These are phyloP conservation scores for Grifola frondosa DNA, from an alignment of 1,284 basidiomycete species.

Conservation along the genomic window DNA sequence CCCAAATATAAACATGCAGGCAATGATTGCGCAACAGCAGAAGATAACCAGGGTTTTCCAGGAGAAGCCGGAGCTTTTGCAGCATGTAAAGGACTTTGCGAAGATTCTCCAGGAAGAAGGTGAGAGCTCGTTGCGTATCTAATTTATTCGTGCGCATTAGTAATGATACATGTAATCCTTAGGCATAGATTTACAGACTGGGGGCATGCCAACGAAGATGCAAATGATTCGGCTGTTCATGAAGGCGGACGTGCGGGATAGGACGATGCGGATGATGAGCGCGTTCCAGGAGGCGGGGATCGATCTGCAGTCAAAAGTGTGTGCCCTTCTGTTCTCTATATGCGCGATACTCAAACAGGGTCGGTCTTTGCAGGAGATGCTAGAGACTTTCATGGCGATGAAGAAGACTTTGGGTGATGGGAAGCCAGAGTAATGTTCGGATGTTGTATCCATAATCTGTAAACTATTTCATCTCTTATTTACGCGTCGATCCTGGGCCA, in stretches of 20 bases:
- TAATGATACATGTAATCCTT: too few species aligned
- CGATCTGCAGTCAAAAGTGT: conserved; percentile 45
- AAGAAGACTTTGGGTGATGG: too few species aligned
- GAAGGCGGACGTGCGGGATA: conserved; percentile 51
- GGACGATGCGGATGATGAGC: conserved; percentile 45
- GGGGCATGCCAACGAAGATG: conserved; percentile 45
- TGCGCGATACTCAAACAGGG: not conserved
- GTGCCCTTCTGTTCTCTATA: not conserved
- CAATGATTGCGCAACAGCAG: conserved; percentile 43
- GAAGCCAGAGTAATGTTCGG: too few species aligned
- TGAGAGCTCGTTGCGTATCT: conserved; percentile 25
- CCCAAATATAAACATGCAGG: conserved; percentile 28
- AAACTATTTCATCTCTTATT: too few species aligned
- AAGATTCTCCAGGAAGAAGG: conserved; percentile 50
- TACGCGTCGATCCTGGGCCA: too few species aligned
- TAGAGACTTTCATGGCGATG: conserved; percentile 20
- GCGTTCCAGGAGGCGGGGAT: conserved; percentile 61
- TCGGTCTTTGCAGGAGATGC: conserved; percentile 13
- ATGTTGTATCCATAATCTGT: too few species aligned
- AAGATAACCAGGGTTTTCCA: conserved; percentile 49
- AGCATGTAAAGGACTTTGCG: conserved; percentile 47
- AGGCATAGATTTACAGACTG: conserved; percentile 49
- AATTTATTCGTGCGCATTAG: not conserved
- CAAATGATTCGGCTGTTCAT: conserved; percentile 44
- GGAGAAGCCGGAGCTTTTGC: conserved; percentile 49